Conservation (phyloP, 306 rosid genomes). For the Cucumis melo region DNA sequence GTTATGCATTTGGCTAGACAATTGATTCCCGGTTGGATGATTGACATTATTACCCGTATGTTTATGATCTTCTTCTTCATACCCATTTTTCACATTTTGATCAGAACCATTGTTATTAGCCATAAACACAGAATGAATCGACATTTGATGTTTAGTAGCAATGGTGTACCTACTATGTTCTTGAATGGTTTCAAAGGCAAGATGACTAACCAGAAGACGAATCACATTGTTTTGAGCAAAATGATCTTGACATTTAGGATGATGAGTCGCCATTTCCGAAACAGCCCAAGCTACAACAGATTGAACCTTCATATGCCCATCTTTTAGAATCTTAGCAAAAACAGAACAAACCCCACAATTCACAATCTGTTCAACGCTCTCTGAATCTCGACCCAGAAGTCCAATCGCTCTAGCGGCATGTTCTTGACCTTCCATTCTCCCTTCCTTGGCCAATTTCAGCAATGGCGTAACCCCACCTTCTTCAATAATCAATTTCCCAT, state of each 20-base stretch:
- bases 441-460: conserved; percentile 46
- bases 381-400: conserved; percentile 47
- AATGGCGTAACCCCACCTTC: conserved; percentile 59
- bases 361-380: conserved; percentile 58
- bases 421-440: conserved; percentile 46
- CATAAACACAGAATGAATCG: conserved; percentile 42
- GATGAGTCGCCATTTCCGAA: conserved; percentile 38
- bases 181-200: conserved; percentile 66
- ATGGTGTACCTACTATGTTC: conserved; percentile 61
- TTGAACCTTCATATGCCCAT: conserved; percentile 66
- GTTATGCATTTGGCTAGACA: conserved; percentile 16
- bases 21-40: conserved; percentile 22
- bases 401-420: conserved; percentile 60
- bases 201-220: conserved; percentile 57
- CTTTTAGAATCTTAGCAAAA: conserved; percentile 56
- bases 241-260: conserved; percentile 70
- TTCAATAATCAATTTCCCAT: conserved; percentile 48
- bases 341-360: conserved; percentile 44
- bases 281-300: conserved; percentile 60
- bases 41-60: neutral
- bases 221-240: conserved; percentile 60
- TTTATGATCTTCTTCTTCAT: conserved; percentile 5
- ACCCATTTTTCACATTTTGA: neutral
- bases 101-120: conserved; percentile 17
- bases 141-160: conserved; percentile 25